Conservation (phyloP, 2,329 filamentous ascomycete species). For the Penicillium palitans region DNA sequence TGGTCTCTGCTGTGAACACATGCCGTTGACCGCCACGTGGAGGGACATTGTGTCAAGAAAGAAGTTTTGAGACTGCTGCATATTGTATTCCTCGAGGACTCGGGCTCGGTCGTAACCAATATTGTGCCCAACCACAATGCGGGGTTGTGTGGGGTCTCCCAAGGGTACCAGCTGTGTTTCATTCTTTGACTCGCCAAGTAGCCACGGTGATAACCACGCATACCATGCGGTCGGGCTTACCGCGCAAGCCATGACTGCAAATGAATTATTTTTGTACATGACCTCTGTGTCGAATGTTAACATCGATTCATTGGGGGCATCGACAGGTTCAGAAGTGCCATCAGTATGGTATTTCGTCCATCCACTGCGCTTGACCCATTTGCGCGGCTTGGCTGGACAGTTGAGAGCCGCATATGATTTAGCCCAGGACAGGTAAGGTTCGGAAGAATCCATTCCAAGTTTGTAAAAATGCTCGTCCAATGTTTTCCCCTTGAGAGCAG, state of each 20-base stretch:
- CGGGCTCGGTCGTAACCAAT: constrained; percentile 91
- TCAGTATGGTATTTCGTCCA: constrained; percentile 91
- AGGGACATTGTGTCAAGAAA: constrained; percentile 98
- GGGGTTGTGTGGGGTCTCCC: constrained; percentile 70
- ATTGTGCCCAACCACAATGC: constrained; percentile 90
- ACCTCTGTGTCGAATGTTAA: constrained; percentile 96
- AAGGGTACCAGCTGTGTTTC: constrained; percentile 82
- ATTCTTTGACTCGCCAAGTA: constrained; percentile 76
- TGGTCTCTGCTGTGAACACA: constrained; percentile 94
- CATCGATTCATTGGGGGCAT: constrained; percentile 75
- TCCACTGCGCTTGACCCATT: constrained; percentile 78
- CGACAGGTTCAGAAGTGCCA: constrained; percentile 69
- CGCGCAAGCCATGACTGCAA: constrained; percentile 95
- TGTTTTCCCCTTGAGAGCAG: constrained; percentile 72
- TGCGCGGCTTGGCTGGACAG: constrained; percentile 60
- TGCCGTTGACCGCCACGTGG: constrained; percentile 95
- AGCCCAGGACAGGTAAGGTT: constrained; percentile 75
- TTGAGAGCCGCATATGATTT: constrained; percentile 69
- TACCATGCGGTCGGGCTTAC: constrained; percentile 91
- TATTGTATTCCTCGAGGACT: constrained; percentile 82
- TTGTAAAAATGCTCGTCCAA: constrained; percentile 94
- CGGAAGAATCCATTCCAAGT: constrained; percentile 80
- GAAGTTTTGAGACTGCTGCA: constrained; percentile 77
- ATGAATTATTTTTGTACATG: constrained; percentile 89
- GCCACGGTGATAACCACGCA: constrained; percentile 94